Evolutionary conservation across 495 filamentous ascomycete genomes (phyloP), one percentile per base, ranked within the genome.

Genomic region (Lophium mytilinum): DNA sequence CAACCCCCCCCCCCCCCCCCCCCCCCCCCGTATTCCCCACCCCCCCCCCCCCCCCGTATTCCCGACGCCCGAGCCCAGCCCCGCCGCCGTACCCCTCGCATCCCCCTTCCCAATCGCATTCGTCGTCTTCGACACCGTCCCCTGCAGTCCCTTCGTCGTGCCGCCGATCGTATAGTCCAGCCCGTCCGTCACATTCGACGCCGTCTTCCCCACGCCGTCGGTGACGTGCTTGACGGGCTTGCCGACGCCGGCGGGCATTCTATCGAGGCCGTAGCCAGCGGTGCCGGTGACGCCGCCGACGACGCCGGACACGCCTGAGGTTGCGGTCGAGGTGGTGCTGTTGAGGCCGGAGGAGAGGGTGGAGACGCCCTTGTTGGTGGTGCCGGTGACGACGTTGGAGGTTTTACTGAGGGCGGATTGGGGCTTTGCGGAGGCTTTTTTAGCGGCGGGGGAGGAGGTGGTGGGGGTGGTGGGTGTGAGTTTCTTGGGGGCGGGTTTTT

Each of bases 161-260:
- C 50, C 55, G 2, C 62, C 62, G 6, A 50, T 17, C 0, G 62
- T 65, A 41, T 62, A 50, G 49, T 65, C 55, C 58, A 62, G 30
- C 18, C 59, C 59, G 56, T 62, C 58, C 39, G 55, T 56, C 34
- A 50, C 55, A 1, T 55, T 56, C 19, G 62, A 62, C 47, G 47
- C 59, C 18, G 59, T 62, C 55, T 62, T 56, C 18, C 62, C 62
- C 46, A 65, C 53, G 15, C 37, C 36, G 47, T 65, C 62, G 1
- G 59, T 62, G 33, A 65, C 45, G 30, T 65, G 62, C 46, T 62
- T 62, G 17, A 58, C 62, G 10, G 62, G 62, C 55, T 65, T 61
- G 33, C 62, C 58, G 5, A 65, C 58, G 45, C 62, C 62, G 2
- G 41, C 54, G 24, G 58, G 62, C 15, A 65, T 46, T 18, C 62